Conservation (phyloP, 2,329 filamentous ascomycete genomes). For the Furcasterigmium furcatum region DNA sequence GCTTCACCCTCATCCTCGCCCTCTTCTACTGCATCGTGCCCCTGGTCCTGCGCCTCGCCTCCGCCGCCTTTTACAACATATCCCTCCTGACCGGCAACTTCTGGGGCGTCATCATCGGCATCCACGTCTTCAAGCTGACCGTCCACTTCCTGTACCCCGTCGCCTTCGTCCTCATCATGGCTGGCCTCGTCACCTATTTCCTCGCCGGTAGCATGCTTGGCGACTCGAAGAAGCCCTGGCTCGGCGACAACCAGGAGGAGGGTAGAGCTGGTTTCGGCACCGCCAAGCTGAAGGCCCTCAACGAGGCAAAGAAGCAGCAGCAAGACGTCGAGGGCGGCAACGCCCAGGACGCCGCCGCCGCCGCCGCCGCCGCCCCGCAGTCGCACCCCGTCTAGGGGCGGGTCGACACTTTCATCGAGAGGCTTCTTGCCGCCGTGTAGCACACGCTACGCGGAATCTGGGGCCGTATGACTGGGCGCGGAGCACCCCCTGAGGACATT, state of each 20-base stretch:
- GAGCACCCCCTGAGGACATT: too few relatives aligned
- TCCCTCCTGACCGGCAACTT: slow-evolving; percentile 92
- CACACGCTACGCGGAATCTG: too few relatives aligned
- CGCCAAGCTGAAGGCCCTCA: slow-evolving; percentile 72
- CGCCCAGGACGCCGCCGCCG: too few relatives aligned
- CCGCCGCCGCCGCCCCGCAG: too few relatives aligned
- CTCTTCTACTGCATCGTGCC: slow-evolving; percentile 89
- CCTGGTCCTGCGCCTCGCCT: slow-evolving; percentile 82
- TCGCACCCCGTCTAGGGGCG: too few relatives aligned
- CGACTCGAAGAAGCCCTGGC: slow-evolving; percentile 92
- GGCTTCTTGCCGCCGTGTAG: too few relatives aligned
- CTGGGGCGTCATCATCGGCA: slow-evolving; percentile 92
- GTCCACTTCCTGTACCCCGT: slow-evolving; percentile 94
- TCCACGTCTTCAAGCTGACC: slow-evolving; percentile 74
- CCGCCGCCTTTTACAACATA: slow-evolving; percentile 95
- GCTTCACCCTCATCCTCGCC: slow-evolving; percentile 79
- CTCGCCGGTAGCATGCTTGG: slow-evolving; percentile 77
- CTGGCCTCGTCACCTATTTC: slow-evolving; percentile 86
- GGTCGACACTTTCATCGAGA: too few relatives aligned
- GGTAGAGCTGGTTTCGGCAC: slow-evolving; percentile 81
- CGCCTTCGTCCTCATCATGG: slow-evolving; percentile 87
- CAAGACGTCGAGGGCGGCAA: background rate
- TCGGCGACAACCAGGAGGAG: slow-evolving; percentile 80
- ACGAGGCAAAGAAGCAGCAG: slow-evolving; percentile 44
- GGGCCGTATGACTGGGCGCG: too few relatives aligned